Conservation (phyloP, 2,329 filamentous ascomycete genomes). For the Ophiocordyceps camponoti-leonardi region DNA sequence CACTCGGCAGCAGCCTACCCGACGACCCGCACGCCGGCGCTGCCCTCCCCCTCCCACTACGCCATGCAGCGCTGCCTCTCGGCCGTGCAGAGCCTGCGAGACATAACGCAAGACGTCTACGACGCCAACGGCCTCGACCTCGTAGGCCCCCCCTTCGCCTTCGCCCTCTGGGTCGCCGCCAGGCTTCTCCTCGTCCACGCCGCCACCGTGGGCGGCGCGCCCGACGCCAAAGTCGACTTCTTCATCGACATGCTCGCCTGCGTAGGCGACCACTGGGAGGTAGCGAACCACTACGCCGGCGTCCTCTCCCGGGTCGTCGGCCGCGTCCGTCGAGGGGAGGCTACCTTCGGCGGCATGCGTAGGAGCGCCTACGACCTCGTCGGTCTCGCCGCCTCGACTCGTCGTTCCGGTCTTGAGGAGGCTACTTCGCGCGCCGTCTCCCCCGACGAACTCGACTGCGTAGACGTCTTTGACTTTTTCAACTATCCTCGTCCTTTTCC, state of each 20-base stretch:
- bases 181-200: constrained; percentile 23
- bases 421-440: constrained; percentile 21
- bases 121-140: constrained; percentile 24
- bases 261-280: constrained; percentile 25
- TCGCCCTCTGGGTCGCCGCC: constrained; percentile 26
- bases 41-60: constrained; percentile 21
- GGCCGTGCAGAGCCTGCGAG: constrained; percentile 23
- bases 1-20: constrained; percentile 26
- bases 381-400: constrained; percentile 16
- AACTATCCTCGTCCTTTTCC: constrained; percentile 17
- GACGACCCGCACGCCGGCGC: constrained; percentile 20
- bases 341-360: constrained; percentile 21
- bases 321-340: constrained; percentile 16
- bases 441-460: constrained; percentile 22
- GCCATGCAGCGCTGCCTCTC: constrained; percentile 27
- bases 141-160: constrained; percentile 24
- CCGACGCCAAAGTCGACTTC: constrained; percentile 23
- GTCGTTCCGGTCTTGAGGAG: constrained; percentile 19
- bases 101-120: constrained; percentile 24
- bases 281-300: constrained; percentile 23
- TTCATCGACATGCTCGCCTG: constrained; percentile 23
- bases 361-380: constrained; percentile 23
- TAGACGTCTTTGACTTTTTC: constrained; percentile 28
- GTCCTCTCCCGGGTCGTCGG: constrained; percentile 21
- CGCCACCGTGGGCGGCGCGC: constrained; percentile 16